Evolutionary conservation across 208 protist genomes (phyloP), one percentile per base, ranked within the genome.

Genomic region (Crithidia bombi): DNA sequence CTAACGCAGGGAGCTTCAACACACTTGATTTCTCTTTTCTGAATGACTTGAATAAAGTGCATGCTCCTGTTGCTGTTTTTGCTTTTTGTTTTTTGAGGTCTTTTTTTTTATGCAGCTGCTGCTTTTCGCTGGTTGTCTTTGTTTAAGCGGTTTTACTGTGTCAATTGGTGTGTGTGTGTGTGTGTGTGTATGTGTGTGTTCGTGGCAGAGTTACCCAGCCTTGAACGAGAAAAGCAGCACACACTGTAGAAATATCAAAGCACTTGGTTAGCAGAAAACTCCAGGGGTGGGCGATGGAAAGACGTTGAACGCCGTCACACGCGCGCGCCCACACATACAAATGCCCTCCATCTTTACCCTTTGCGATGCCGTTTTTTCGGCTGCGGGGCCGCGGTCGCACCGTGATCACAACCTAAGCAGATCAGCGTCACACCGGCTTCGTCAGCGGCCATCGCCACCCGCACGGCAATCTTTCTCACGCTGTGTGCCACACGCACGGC

Each of bases 391-490:
- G 14, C 43, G 30, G 35, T 7, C 3, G 44, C 17, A n/a, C 2
- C 2, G 0, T 12, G 28, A 25, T 6, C 10, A 7, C 36, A 5
- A 32, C 59, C 25, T 21, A 65, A 54, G 6, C 14, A 28, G 2
- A 26, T 33, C 23, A 65, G 30, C n/a, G 44, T n/a, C 3, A 65
- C 59, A 39, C 12, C 50, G 25, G 11, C n/a, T 5, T 23, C 69
- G n/a, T 43, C 69, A 10, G 54, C 55, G 6, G 41, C 43, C 0
- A 59, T n/a, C 12, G 39, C 11, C 63, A 76, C 70, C 63, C 58
- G 1, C 28, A 81, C 55, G 17, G 87, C 81, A 19, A 51, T 52
- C 66, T 93, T 93, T 6, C 82, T 77, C 25, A 93, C 87, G 43
- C 82, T 87, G 21, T 65, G 69, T 5, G 87, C 81, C 12, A 90